These are phyloP conservation scores for Chlorella ohadii DNA, from an alignment of 139 green algal genomes.

Conservation along the genomic window DNA sequence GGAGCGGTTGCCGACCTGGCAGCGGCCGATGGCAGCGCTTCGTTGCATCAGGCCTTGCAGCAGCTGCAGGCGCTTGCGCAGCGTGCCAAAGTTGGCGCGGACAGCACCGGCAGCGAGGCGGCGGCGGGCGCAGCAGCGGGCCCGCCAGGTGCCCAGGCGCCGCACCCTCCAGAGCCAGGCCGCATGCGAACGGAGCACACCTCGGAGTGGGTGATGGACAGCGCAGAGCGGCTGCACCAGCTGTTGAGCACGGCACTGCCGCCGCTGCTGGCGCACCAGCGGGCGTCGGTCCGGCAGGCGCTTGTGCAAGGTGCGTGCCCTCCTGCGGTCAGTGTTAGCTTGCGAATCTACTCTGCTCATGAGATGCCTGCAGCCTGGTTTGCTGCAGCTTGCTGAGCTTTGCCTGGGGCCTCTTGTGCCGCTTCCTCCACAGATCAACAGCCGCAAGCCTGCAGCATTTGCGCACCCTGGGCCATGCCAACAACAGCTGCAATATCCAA, in stretches of 20 bases:
- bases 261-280: conserved; percentile 57
- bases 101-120: neutral
- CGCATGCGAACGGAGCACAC: conserved; percentile 47
- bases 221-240: conserved; percentile 37
- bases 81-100: neutral
- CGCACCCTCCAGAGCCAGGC: neutral
- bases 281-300: conserved; percentile 57
- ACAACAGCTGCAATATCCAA: neutral
- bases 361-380: neutral
- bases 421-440: neutral
- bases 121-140: neutral
- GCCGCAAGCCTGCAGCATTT: too few species aligned
- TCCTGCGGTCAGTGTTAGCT: neutral
- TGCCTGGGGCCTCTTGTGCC: neutral
- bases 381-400: neutral
- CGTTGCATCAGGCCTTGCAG: neutral
- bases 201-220: conserved; percentile 55
- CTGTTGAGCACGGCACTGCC: conserved; percentile 65
- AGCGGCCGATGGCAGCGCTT: neutral
- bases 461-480: too few species aligned
- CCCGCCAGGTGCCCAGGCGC: neutral
- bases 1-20: neutral
- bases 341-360: neutral
- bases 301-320: conserved; percentile 40
- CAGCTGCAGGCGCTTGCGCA: conserved; percentile 24